phyloP scores from a whole-genome alignment of 169 alveolate species.

The Ophryocystis elektroscirrha region DNA sequence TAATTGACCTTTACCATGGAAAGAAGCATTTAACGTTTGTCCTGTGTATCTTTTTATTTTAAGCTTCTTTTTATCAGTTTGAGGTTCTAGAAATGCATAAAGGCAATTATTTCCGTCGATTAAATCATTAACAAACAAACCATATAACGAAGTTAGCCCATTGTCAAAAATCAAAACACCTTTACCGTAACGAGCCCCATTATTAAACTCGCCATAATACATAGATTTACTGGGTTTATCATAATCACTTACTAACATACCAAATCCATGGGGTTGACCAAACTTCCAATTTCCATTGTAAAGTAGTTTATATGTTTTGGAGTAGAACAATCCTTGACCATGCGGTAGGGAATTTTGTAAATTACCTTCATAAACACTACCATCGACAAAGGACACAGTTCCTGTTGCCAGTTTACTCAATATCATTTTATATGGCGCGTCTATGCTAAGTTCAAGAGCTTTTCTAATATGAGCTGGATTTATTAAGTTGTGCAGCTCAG shows the following conservation, averaged over 20 bases:
- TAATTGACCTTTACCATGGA: no score
- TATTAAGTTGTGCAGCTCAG: no score
- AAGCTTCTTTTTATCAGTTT: no score
- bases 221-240: background rate
- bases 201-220: background rate
- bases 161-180: background rate
- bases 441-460: no score
- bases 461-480: no score
- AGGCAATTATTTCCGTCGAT: no score
- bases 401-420: no score
- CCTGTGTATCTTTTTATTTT: no score
- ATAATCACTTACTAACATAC: background rate
- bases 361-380: background rate
- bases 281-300: slow-evolving; percentile 1
- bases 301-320: background rate
- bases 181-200: background rate
- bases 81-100: no score
- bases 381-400: background rate
- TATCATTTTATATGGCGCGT: no score
- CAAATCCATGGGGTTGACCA: slow-evolving; percentile 4
- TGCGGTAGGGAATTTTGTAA: background rate
- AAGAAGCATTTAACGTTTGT: no score
- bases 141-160: background rate
- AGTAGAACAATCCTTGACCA: background rate
- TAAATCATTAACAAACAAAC: background rate